Percentiles rank a stretch among this genome's conserved stretches.
Evolutionary conservation across 805 yeast genomes (phyloP).

Genomic region (Brettanomyces custersianus): DNA sequence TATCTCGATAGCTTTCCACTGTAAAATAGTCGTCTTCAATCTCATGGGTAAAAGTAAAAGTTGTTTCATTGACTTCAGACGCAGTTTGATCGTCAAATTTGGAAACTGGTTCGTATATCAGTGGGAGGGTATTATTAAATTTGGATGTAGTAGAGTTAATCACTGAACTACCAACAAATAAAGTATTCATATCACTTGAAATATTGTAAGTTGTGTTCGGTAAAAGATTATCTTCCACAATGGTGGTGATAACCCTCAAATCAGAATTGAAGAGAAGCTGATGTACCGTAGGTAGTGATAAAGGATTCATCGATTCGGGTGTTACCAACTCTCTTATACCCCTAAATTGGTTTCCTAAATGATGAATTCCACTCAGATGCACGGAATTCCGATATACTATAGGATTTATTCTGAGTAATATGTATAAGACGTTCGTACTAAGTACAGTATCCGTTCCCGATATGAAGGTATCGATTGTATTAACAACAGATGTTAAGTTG

Average conservation of each 20-base stretch:
- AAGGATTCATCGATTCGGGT: slow-evolving; percentile 4
- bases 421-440: slow-evolving; percentile 33
- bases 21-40: slow-evolving; percentile 29
- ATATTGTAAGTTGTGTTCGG: slow-evolving; percentile 25
- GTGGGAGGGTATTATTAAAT: background rate
- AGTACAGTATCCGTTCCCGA: slow-evolving; percentile 35
- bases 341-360: slow-evolving; percentile 4
- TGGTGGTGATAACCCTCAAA: slow-evolving; percentile 29
- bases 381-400: slow-evolving; percentile 3
- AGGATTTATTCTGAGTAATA: slow-evolving; percentile 30
- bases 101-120: background rate
- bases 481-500: slow-evolving; percentile 19
- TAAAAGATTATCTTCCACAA: slow-evolving; percentile 21
- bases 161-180: slow-evolving; percentile 4
- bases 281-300: slow-evolving; percentile 5
- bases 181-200: slow-evolving; percentile 2
- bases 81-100: background rate
- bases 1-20: slow-evolving; percentile 26
- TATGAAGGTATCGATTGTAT: slow-evolving; percentile 26
- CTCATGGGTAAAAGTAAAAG: slow-evolving; percentile 28
- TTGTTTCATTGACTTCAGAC: slow-evolving; percentile 3
- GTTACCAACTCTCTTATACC: slow-evolving; percentile 2
- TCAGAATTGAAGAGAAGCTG: slow-evolving; percentile 26
- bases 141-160: background rate
- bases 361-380: slow-evolving; percentile 6